A percentile compares a stretch with the other conserved stretches of the same genome.
Conservation (phyloP, 1,284 basidiomycete genomes). For the Austropuccinia psidii region DNA sequence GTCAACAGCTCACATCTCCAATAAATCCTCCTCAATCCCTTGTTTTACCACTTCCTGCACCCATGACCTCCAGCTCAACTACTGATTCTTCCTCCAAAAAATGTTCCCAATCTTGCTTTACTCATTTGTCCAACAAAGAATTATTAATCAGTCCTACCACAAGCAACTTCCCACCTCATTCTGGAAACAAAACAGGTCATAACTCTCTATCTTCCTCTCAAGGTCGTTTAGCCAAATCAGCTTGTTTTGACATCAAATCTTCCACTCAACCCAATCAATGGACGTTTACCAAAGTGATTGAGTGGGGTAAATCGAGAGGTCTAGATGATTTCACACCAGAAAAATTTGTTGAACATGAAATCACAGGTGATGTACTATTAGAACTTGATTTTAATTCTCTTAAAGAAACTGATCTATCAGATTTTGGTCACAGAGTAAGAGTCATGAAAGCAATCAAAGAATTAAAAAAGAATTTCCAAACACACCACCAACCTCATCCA, state of each 20-base stretch:
- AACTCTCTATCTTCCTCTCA: conserved; percentile 13
- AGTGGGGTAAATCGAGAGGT: conserved; percentile 75
- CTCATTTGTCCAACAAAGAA: conserved; percentile 8
- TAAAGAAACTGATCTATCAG: conserved; percentile 90
- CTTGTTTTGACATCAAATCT: not conserved
- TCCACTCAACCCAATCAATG: conserved; percentile 60
- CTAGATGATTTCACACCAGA: conserved; percentile 74
- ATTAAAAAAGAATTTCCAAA: conserved; percentile 49
- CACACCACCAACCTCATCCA: not conserved
- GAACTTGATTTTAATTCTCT: conserved; percentile 86
- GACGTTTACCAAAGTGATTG: conserved; percentile 79
- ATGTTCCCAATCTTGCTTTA: conserved; percentile 22
- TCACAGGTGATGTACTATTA: conserved; percentile 89
- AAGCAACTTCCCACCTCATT: conserved; percentile 17
- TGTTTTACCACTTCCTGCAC: too few species aligned
- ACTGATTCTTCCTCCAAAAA: conserved; percentile 25
- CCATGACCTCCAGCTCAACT: conserved; percentile 21
- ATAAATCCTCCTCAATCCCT: too few species aligned
- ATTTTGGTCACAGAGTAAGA: conserved; percentile 87
- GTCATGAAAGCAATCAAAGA: conserved; percentile 93
- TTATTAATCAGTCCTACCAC: conserved; percentile 27
- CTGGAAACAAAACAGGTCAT: conserved; percentile 11
- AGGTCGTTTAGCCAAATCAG: not conserved
- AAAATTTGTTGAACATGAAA: conserved; percentile 95
- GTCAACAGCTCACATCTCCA: conserved; percentile 1